Evolutionary conservation across 805 yeast species (phyloP), one percentile per base, ranked within the genome.

Genomic region (Myxozyma geophila): DNA sequence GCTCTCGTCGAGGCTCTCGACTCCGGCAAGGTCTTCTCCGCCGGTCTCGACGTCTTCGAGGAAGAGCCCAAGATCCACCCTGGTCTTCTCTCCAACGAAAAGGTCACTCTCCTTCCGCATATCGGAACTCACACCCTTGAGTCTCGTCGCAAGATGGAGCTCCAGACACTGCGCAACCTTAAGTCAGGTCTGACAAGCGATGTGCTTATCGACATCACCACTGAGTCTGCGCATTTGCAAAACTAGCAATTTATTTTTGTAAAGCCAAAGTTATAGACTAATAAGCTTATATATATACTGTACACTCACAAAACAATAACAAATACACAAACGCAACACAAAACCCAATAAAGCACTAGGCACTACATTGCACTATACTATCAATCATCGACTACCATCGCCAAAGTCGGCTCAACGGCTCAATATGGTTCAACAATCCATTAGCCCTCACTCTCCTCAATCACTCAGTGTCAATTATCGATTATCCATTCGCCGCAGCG

Each of bases 41-140:
- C 81, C 66, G 91, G 89, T 12, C 73, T 87, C 2, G 91, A 87
- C 69, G 91, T 87, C 43, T 87, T 82, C 71, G 90, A 87, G 73
- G 70, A 58, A 59, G 91, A 87, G 76, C 91, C 91, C 1, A 70
- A 82, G 65, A 84, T 84, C 23, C 80, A 85, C 57, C 79, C 81
- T 67, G 88, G 85, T 56, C 78, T 87, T 59, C 70, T 81, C 49
- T 74, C 75, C 33, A 78, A 83, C 67, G 77, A 80, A 23, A 83
- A 81, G 60, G 85, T 82, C 8, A 80, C 88, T 10, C 83, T 89
- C 37, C 78, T 89, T 68, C 98, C 98, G 17, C 98, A 92, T 74
- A 86, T 90, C 87, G 98, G 97, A 35, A 90, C 97, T 0, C 86
- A 85, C 74, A 80, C 93, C 2, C 75, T 77, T 54, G 96, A 91